Evolutionary conservation across 2,329 filamentous ascomycete genomes (phyloP).

Genomic region (Cryoendolithus antarcticus): DNA sequence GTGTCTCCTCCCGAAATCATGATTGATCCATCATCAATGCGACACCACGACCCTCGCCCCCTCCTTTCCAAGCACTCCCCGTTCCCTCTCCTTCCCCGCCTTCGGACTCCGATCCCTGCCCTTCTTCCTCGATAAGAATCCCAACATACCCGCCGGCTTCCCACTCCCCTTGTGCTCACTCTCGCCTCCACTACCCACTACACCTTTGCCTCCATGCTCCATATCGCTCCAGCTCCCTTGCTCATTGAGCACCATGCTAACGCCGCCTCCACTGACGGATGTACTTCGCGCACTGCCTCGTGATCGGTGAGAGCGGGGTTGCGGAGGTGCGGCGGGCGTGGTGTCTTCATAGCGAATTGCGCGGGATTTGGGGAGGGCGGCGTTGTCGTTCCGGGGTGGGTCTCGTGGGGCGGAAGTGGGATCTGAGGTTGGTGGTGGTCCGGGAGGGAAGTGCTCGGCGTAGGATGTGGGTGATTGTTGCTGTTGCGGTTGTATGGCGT

Average conservation of each 20-base stretch:
- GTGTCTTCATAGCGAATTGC: slow-evolving; percentile 19
- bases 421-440: slow-evolving; percentile 4
- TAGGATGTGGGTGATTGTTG: not conserved
- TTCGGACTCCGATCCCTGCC: slow-evolving; percentile 85
- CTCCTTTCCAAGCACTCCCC: slow-evolving; percentile 88
- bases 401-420: slow-evolving; percentile 10
- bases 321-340: slow-evolving; percentile 12
- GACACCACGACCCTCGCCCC: slow-evolving; percentile 55
- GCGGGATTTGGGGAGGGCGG: slow-evolving; percentile 10
- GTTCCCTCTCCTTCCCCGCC: slow-evolving; percentile 56
- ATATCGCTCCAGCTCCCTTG: slow-evolving; percentile 88
- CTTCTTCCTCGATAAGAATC: slow-evolving; percentile 81
- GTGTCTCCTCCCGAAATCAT: no score
- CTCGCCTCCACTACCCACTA: slow-evolving; percentile 34
- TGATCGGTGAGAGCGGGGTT: slow-evolving; percentile 26
- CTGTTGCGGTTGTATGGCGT: slow-evolving; percentile 2
- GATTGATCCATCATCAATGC: not conserved
- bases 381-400: slow-evolving; percentile 6
- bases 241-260: slow-evolving; percentile 84
- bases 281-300: slow-evolving; percentile 56
- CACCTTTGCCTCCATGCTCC: slow-evolving; percentile 67
- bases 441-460: slow-evolving; percentile 9
- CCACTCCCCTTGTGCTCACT: slow-evolving; percentile 18
- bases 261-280: slow-evolving; percentile 61
- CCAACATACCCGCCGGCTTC: slow-evolving; percentile 69